phyloP scores from a whole-genome alignment of 371 early-diverging fungal genomes.

The Mucor racemosus region DNA sequence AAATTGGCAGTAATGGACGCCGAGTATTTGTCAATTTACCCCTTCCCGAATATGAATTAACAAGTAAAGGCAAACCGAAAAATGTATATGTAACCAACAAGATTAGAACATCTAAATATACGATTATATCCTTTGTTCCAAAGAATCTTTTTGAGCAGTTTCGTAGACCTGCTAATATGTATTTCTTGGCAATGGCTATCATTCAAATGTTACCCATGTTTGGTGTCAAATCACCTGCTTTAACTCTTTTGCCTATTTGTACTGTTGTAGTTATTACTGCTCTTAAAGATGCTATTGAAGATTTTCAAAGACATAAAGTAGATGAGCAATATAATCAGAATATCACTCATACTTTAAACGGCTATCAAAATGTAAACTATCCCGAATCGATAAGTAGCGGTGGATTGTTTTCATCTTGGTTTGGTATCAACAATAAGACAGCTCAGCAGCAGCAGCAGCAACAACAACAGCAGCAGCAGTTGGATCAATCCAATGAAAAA shows the following conservation, averaged over 20 bases:
- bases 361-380: conserved; percentile 80
- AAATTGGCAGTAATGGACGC: conserved; percentile 46
- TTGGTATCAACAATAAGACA: neutral
- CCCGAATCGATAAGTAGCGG: conserved; percentile 13
- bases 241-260: conserved; percentile 90
- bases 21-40: conserved; percentile 73
- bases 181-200: conserved; percentile 93
- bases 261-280: conserved; percentile 90
- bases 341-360: conserved; percentile 68
- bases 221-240: conserved; percentile 68
- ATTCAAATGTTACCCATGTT: conserved; percentile 87
- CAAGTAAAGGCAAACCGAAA: conserved; percentile 56
- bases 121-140: conserved; percentile 89
- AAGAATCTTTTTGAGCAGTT: conserved; percentile 98
- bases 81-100: conserved; percentile 62
- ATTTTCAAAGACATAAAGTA: conserved; percentile 89
- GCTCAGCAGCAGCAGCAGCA: neutral
- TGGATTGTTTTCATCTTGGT: neutral
- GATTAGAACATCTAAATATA: conserved; percentile 93
- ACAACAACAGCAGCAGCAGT: neutral
- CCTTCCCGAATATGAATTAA: conserved; percentile 59
- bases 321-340: conserved; percentile 89
- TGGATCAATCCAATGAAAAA: neutral
- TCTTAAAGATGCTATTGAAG: conserved; percentile 96
- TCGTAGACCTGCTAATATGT: conserved; percentile 93